A percentile compares a stretch with the other conserved stretches of the same genome.
Conservation (phyloP, 2,329 filamentous ascomycete species). For the Venturiaceae sp. region DNA sequence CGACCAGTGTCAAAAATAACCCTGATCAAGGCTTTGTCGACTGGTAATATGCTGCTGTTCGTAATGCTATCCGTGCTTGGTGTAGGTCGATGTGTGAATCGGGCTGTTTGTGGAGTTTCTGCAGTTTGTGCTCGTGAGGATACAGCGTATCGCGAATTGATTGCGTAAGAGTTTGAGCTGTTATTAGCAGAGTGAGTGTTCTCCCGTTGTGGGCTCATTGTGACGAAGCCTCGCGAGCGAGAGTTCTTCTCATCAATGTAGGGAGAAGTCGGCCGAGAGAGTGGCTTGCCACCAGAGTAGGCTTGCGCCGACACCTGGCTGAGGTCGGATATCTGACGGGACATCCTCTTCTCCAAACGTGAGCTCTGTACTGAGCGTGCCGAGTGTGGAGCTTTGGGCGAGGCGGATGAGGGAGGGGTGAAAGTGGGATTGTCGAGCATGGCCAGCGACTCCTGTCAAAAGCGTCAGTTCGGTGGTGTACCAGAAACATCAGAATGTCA, state of each 20-base stretch:
- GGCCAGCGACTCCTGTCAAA: constrained; percentile 66
- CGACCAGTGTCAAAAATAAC: constrained; percentile 88
- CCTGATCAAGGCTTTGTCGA: constrained; percentile 80
- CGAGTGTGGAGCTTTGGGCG: constrained; percentile 52
- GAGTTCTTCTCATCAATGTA: constrained; percentile 50
- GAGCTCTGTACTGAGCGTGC: constrained; percentile 35
- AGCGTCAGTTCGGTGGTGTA: constrained; percentile 11
- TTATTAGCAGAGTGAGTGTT: constrained; percentile 44
- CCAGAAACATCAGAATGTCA: constrained; percentile 10
- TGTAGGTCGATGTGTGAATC: constrained; percentile 62
- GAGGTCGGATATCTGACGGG: constrained; percentile 33
- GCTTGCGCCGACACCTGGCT: constrained; percentile 27
- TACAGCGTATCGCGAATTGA: constrained; percentile 6
- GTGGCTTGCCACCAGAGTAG: constrained; percentile 33
- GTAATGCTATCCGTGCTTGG: constrained; percentile 73
- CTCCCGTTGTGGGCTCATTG: constrained; percentile 47
- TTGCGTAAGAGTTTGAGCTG: background rate
- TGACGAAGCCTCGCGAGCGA: constrained; percentile 37
- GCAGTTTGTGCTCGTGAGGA: constrained; percentile 19
- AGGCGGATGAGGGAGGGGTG: constrained; percentile 53
- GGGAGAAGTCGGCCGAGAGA: constrained; percentile 64
- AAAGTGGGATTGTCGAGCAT: constrained; percentile 59
- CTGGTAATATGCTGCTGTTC: constrained; percentile 69
- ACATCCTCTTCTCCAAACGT: constrained; percentile 38
- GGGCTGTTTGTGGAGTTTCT: constrained; percentile 51